Evolutionary conservation across 1,284 basidiomycete genomes (phyloP).

Genomic region (Athelia sp.): DNA sequence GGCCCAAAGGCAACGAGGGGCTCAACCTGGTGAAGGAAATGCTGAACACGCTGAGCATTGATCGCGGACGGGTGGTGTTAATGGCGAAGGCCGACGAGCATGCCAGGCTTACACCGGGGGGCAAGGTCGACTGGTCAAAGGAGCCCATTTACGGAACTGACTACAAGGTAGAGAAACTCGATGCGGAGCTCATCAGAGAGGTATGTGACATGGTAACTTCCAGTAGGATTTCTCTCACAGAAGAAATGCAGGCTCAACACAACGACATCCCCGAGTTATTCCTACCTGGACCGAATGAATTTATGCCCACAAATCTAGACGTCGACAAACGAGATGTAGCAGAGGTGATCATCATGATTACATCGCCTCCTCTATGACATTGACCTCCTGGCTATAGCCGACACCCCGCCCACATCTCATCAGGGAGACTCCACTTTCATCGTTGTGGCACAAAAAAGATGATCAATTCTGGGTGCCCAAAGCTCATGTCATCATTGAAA

Average conservation of each 20-base stretch:
- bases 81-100: slow-evolving; percentile 74
- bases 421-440: slow-evolving; percentile 63
- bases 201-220: slow-evolving; percentile 27
- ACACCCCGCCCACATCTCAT: slow-evolving; percentile 73
- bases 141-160: slow-evolving; percentile 88
- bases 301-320: slow-evolving; percentile 85
- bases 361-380: neutral
- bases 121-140: slow-evolving; percentile 50
- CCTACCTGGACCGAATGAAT: slow-evolving; percentile 85
- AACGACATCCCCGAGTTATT: slow-evolving; percentile 68
- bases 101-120: slow-evolving; percentile 46
- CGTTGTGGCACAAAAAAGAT: slow-evolving; percentile 95
- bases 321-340: slow-evolving; percentile 69
- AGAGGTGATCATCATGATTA: slow-evolving; percentile 37
- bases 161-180: slow-evolving; percentile 69
- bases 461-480: slow-evolving; percentile 94
- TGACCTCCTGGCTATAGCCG: slow-evolving; percentile 40
- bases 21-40: slow-evolving; percentile 59
- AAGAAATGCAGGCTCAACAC: slow-evolving; percentile 12
- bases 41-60: slow-evolving; percentile 56
- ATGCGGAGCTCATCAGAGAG: slow-evolving; percentile 58
- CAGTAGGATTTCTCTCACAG: neutral
- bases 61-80: slow-evolving; percentile 69
- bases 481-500: slow-evolving; percentile 67
- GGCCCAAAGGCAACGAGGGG: slow-evolving; percentile 43